Evolutionary conservation across 2,329 filamentous ascomycete genomes (phyloP).

Genomic region (Ramichloridium luteum): DNA sequence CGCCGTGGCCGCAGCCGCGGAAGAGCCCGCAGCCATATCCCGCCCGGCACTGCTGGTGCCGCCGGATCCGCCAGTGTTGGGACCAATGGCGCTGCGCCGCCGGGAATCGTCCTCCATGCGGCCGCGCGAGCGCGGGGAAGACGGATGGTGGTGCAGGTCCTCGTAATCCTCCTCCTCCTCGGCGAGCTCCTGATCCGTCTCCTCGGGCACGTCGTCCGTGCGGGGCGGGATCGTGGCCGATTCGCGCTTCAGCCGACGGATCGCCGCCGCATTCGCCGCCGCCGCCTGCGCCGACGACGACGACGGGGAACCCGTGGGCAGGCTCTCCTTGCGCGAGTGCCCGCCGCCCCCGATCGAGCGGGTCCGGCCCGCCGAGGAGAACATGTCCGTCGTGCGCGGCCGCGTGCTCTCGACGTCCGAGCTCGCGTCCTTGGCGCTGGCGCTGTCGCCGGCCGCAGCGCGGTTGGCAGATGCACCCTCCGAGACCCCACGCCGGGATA

Average conservation of each 20-base stretch:
- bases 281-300: slow-evolving; percentile 31
- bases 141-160: slow-evolving; percentile 21
- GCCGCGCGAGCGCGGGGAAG: too few relatives aligned
- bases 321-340: slow-evolving; percentile 74
- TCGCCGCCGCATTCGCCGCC: not conserved
- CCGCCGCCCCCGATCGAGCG: slow-evolving; percentile 59
- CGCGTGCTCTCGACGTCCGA: slow-evolving; percentile 34
- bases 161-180: slow-evolving; percentile 41
- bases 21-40: too few relatives aligned
- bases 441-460: slow-evolving; percentile 23
- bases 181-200: slow-evolving; percentile 70
- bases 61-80: not conserved
- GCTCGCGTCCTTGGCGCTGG: slow-evolving; percentile 30
- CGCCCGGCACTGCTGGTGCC: too few relatives aligned
- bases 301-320: slow-evolving; percentile 69
- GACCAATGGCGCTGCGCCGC: too few relatives aligned
- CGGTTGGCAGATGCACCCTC: slow-evolving; percentile 35
- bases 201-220: slow-evolving; percentile 73
- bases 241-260: not conserved
- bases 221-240: slow-evolving; percentile 26
- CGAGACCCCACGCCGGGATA: slow-evolving; percentile 42
- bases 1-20: not conserved
- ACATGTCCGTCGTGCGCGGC: slow-evolving; percentile 37
- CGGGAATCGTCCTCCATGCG: too few relatives aligned
- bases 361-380: slow-evolving; percentile 50